Base-by-base conservation (phyloP, 2,329 filamentous ascomycete genomes). In the Leptographium procerum region DNA sequence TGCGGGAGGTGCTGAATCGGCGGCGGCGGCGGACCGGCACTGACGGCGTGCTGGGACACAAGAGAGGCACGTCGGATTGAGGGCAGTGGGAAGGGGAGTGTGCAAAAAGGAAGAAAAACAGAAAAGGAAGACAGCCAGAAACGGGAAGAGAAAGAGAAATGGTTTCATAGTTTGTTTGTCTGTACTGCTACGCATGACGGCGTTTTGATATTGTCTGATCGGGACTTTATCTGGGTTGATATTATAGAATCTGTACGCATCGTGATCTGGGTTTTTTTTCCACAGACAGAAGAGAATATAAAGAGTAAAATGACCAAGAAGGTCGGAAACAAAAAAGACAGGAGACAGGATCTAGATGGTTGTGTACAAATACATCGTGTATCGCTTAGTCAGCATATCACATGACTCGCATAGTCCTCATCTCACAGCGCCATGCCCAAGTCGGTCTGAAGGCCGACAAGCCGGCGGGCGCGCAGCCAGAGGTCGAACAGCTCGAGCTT, bases 401-500 rank as follows among this genome's bases (percentile, higher is more conserved):
- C n/a, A n/a, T n/a, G n/a, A n/a, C n/a, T n/a, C n/a, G n/a, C n/a
- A n/a, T n/a, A n/a, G 2, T 16, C 40, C 22, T 7, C 16, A 4
- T 48, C 2, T 24, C n/a, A 16, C 7, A 19, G 8, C 1, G 8
- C 14, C 34, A 59, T 16, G 29, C 51, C 34, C 40, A 62, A 45
- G 33, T 55, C 51, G 31, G 53, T 58, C 40, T 57, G 47, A 51
- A 63, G 24, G 16, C 74, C 76, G 10, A 73, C 65, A 36, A 75
- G 64, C 58, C 82, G 75, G 71, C 83, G 82, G 7, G 80, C 62
- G 31, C 71, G 71, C 36, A 87, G 69, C 80, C 80, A 85, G 48
- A 82, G 66, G 72, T 87, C 84, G 69, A 86, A 86, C 8, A 74
- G 73, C 64, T 82, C 80, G 34, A 88, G 72, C 73, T 85, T 86